Base-by-base conservation (phyloP, 345 rosid genomes). In the Corchorus olitorius region DNA sequence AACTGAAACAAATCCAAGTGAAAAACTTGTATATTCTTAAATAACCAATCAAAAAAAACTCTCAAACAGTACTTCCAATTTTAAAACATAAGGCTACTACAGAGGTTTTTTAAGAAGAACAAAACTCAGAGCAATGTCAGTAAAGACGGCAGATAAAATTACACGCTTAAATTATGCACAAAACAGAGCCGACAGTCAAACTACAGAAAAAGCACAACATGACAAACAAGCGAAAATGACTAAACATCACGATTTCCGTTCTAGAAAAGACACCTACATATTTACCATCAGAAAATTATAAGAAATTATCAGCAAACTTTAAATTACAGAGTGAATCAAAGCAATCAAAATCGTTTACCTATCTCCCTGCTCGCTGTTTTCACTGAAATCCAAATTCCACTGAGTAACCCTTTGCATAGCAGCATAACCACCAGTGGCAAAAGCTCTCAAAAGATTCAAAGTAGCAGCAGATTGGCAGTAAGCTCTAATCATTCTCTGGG, bases 381-480 rank as follows among this genome's bases (percentile, higher is more conserved):
- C 87, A 0, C 89, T 81, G 86, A 90, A 90, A 82, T 90, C 94
- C 85, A 90, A 85, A 86, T 90, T 90, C 94, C 92, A 90, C 41
- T 90, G 92, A 12, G 89, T 87, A 76, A 90, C 94, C 84, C 94
- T 88, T 86, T 90, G 94, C 94, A 90, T 90, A 70, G 94, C 91
- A 63, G 94, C 94, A 69, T 90, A 90, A 53, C 94, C 94, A 70
- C 94, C 94, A 41, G 92, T 90, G n/a, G 94, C 92, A 53, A 90
- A 90, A 76, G 94, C 94, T 82, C 94, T 88, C 74, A 90, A 66
- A 12, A 90, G 89, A 82, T 90, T 90, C 89, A 90, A 65, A 75
- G 92, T 90, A 78, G 94, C 92, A n/a, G 92, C 94, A 37, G 92
- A 86, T 79, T 90, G 94, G 52, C 89, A 86, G 52, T 90, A 90